Conservation (phyloP, 2,329 filamentous ascomycete species). For the Ceratocystis cacaofunesta region DNA sequence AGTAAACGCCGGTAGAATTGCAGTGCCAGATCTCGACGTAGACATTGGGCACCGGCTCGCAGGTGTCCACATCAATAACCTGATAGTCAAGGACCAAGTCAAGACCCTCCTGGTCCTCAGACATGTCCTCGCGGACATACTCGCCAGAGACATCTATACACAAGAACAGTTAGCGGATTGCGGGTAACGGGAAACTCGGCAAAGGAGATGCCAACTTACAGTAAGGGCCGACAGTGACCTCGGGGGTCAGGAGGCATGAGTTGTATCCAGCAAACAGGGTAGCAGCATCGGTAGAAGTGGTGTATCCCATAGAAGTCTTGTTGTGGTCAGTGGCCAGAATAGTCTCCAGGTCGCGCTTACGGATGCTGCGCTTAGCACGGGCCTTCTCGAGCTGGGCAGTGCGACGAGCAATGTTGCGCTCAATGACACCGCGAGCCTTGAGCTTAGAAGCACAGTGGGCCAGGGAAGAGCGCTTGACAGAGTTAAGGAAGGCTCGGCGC, state of each 20-base stretch:
- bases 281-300: slow-evolving; percentile 21
- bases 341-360: slow-evolving; percentile 21
- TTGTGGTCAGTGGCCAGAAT: slow-evolving; percentile 25
- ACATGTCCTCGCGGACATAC: slow-evolving; percentile 27
- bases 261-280: slow-evolving; percentile 26
- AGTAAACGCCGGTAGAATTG: slow-evolving; percentile 33
- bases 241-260: slow-evolving; percentile 35
- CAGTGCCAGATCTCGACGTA: slow-evolving; percentile 32
- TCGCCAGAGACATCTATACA: slow-evolving; percentile 25
- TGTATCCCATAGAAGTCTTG: slow-evolving; percentile 24
- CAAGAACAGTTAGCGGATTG: neutral
- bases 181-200: neutral
- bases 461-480: slow-evolving; percentile 29
- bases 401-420: slow-evolving; percentile 32
- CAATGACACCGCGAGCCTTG: slow-evolving; percentile 32
- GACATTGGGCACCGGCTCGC: slow-evolving; percentile 27
- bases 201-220: slow-evolving; percentile 20
- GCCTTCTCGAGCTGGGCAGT: slow-evolving; percentile 28
- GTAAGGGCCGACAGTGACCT: slow-evolving; percentile 37
- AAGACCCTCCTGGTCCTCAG: slow-evolving; percentile 29
- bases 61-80: slow-evolving; percentile 30
- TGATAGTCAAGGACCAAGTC: slow-evolving; percentile 30
- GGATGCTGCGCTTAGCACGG: slow-evolving; percentile 26
- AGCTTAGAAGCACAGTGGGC: slow-evolving; percentile 33
- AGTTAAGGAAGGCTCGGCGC: slow-evolving; percentile 31